A percentile compares a stretch with the other conserved stretches of the same genome.
Evolutionary conservation across 441 rosid genomes (phyloP).

Genomic region (Erodium chrysanthum): DNA sequence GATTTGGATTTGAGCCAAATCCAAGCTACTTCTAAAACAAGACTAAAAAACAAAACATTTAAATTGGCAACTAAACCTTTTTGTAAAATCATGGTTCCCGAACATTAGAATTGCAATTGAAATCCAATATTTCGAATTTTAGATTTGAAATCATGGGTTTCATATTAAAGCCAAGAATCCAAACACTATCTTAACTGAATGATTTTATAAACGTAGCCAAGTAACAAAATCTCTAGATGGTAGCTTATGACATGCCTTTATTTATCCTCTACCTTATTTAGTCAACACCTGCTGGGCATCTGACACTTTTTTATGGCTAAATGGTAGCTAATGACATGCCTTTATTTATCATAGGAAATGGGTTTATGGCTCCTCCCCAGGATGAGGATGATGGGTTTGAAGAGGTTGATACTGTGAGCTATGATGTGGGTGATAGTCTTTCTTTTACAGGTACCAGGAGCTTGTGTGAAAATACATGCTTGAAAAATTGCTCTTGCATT

Average conservation of each 20-base stretch:
- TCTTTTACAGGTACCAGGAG: slow-evolving; percentile 35
- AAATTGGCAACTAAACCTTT: background rate
- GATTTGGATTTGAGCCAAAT: too few species aligned
- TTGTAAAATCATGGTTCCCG: background rate
- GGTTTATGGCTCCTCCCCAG: too few species aligned
- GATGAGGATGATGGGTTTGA: slow-evolving; percentile 41
- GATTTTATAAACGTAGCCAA: too few species aligned
- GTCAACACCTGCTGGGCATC: background rate
- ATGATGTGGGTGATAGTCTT: slow-evolving; percentile 28
- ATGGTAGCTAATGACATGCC: background rate
- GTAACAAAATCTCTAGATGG: too few species aligned
- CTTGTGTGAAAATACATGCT: slow-evolving; percentile 42
- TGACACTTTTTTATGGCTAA: background rate
- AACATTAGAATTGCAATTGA: background rate
- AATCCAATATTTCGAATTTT: too few species aligned
- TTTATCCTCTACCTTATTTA: background rate
- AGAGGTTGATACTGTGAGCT: slow-evolving; percentile 36
- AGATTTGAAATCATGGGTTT: background rate
- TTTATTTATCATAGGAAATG: background rate
- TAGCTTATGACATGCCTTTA: too few species aligned
- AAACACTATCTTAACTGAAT: too few species aligned
- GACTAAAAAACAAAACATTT: background rate
- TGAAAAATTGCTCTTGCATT: slow-evolving; percentile 58
- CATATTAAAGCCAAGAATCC: background rate
- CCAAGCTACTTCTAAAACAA: background rate